Evolutionary conservation across 176 grass and related monocot species (phyloP), one percentile per base, ranked within the genome.

Genomic region (Alloteropsis semialata): DNA sequence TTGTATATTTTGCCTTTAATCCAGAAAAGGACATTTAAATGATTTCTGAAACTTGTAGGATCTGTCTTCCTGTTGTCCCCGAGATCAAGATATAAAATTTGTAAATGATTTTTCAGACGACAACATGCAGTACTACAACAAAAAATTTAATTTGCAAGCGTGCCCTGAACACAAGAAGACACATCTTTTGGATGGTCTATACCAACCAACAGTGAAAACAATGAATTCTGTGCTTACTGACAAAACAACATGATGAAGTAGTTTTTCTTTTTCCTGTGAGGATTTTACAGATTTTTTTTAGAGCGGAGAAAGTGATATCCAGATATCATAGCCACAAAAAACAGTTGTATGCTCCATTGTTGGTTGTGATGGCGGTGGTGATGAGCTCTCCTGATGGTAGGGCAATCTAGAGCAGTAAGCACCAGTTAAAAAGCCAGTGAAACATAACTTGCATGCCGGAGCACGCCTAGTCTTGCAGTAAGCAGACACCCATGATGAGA

Each of bases 241-340:
- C 54, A 72, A 61, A 62, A 51, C 22, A 18, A 63, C 72, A 86
- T 86, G 65, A 86, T 86, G n/a, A 70, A 45, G 14, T 61, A 10
- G 3, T 49, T 5, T 49, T 25, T 2, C n/a, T n/a, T 55, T 55
- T 12, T 45, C 10, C 10, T 45, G 10, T 13, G 43, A 45, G 43
- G 43, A 45, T 45, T 45, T 13, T 55, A 17, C 49, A 21, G 0
- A 16, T 10, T 51, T 51, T 51, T 51, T 19, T 53, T 7, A 21
- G 15, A 56, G 39, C 8, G 21, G 1, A 60, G 57, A 27, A 2
- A 60, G 50, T 39, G 36, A 78, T 34, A 30, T 78, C 68, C 56
- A 22, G 4, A 51, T 12, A 51, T 16, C 64, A 30, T 37, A 69
- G 64, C 65, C 4, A 27, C 63, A 39, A 18, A 43, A 19, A 85